Base-by-base conservation (phyloP, 495 filamentous ascomycete species). In the Hamigera avellanea region DNA sequence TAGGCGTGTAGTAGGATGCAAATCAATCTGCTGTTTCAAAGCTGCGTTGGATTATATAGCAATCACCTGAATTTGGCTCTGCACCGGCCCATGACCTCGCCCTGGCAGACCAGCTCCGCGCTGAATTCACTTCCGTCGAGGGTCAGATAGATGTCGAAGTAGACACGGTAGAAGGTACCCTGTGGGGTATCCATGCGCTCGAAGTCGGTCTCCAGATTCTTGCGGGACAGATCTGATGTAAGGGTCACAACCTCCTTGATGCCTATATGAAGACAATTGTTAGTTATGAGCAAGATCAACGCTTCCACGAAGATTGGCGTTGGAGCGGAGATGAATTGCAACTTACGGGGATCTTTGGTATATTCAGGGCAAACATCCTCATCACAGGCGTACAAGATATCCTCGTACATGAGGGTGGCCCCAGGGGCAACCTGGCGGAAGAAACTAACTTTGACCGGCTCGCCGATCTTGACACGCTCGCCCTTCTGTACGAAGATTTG, bases 401-500 rank as follows among this genome's bases (percentile, higher is more conserved):
- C 93, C 66, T 96, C 93, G 56, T 98, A 98, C 88, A 96, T 98
- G 41, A 98, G 75, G 0, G 91, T 96, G 21, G 93, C 93, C 33
- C 91, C 93, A 1, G 91, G 91, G 16, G 91, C 91, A 40, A 98
- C 91, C 56, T 98, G 91, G 57, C 91, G 72, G 78, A 98, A 96
- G 62, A 98, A 98, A 35, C 83, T 89, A 18, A 98, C 93, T 66
- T 98, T 98, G 58, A 96, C 91, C 6, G 93, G 91, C 62, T 98
- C 91, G 41, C 91, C 91, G 52, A 95, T 96, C 78, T 94, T 95
- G 56, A 98, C 87, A 52, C 91, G 77, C 59, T 98, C 91, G 13
- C 93, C 93, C 67, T 96, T 98, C 52, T 95, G 91, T 46, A 98
- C 91, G 49, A 98, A 98, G 42, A 96, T 95, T 53, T 98, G 93